A percentile compares a stretch with the other conserved stretches of the same genome.
phyloP scores from a whole-genome alignment of 2,329 filamentous ascomycete species.

The Colletotrichum neosansevieriae region DNA sequence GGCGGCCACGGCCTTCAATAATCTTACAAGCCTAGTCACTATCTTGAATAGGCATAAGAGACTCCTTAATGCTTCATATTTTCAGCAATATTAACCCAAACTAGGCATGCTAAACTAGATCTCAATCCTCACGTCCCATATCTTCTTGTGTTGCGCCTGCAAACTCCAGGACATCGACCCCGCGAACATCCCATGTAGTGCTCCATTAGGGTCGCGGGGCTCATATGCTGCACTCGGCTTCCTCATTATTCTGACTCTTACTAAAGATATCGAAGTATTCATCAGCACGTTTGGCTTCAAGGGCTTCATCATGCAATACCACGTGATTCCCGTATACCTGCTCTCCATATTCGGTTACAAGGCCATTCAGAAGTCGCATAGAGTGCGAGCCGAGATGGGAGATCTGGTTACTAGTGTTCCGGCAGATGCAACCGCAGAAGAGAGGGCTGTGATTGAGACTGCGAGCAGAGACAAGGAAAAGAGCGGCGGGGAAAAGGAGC shows the following conservation, averaged over 20 bases:
- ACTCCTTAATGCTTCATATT: too few species aligned
- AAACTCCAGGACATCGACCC: constrained; percentile 51
- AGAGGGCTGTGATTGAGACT: too few species aligned
- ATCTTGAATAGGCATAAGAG: constrained; percentile 30
- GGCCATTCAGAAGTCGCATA: too few species aligned
- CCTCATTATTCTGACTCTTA: constrained; percentile 15
- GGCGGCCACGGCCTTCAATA: constrained; percentile 53
- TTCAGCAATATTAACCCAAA: rapidly evolving
- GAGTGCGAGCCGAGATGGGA: too few species aligned
- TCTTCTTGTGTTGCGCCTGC: constrained; percentile 53
- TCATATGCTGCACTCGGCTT: constrained; percentile 27
- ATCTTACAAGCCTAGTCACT: constrained; percentile 58
- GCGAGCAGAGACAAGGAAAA: too few species aligned
- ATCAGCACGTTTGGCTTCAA: constrained; percentile 30
- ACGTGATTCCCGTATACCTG: too few species aligned
- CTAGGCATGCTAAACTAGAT: constrained; percentile 48
- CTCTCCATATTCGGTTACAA: too few species aligned
- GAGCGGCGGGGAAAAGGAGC: too few species aligned
- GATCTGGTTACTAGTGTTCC: too few species aligned
- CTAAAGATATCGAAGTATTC: constrained; percentile 28
- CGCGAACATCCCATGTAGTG: constrained; percentile 53
- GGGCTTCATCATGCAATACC: not conserved
- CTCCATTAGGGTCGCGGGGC: constrained; percentile 43
- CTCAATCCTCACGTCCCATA: constrained; percentile 53
- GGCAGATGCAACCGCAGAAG: too few species aligned